A percentile compares a stretch with the other conserved stretches of the same genome.
These are phyloP conservation scores for Dactylellina drechsleri DNA, from an alignment of 2,329 filamentous ascomycete species.

Conservation along the genomic window DNA sequence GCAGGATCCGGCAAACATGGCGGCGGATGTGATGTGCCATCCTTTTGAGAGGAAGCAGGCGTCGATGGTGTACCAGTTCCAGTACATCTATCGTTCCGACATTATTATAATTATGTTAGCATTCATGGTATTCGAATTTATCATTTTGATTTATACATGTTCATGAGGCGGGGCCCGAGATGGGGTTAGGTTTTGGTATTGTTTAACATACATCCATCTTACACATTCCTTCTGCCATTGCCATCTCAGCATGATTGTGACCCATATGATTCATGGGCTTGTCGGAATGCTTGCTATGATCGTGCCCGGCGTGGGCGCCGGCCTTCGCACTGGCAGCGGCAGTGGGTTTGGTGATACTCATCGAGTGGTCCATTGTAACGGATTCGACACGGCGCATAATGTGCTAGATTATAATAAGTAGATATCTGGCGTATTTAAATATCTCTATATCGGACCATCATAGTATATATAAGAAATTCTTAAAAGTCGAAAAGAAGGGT, in stretches of 20 bases:
- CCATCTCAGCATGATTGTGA: conserved; percentile 50
- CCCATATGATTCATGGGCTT: conserved; percentile 14
- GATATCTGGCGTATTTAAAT: no score
- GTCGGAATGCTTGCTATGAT: conserved; percentile 7
- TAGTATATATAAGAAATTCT: neutral
- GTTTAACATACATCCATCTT: conserved; percentile 59
- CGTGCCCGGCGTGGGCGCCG: conserved; percentile 20
- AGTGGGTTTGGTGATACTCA: conserved; percentile 7
- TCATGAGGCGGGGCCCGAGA: no score
- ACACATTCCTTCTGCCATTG: conserved; percentile 52
- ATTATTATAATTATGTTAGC: no score
- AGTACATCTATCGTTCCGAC: conserved; percentile 78
- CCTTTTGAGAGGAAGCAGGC: conserved; percentile 75
- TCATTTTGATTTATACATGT: no score
- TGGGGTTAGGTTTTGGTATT: neutral
- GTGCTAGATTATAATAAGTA: neutral
- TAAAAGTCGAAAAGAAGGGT: neutral
- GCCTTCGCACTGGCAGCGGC: no score
- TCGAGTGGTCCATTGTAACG: conserved; percentile 3
- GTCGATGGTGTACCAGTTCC: conserved; percentile 80
- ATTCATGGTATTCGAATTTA: no score
- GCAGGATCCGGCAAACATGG: conserved; percentile 82
- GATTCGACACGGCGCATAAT: conserved; percentile 11
- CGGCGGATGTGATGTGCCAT: conserved; percentile 76
- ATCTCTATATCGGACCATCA: neutral